Base-by-base conservation (phyloP, 2,329 filamentous ascomycete species). In the Epichloe baconii region DNA sequence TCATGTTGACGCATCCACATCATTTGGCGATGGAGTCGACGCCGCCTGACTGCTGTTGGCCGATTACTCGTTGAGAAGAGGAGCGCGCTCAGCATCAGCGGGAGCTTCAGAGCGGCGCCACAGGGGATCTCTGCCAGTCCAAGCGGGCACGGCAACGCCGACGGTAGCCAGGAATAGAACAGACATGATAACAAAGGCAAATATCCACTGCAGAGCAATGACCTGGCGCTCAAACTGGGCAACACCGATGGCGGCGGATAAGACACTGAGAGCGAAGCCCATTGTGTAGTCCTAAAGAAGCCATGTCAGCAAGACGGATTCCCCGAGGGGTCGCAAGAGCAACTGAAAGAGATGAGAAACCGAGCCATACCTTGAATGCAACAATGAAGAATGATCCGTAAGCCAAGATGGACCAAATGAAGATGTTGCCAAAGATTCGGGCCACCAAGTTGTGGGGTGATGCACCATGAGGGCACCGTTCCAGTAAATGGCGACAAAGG, bases 121-220 rank as follows among this genome's bases (percentile, higher is more conserved):
- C 47, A 68, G 70, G 55, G 74, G 60, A 45, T 82, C 76, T 50
- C 74, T 72, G 53, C 83, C 83, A 12, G 80, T 74, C 62, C 82
- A 73, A 21, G 77, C 77, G 0, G 85, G 84, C 36, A 86, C 67
- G 2, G 79, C 83, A 49, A 88, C 72, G 15, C 76, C 67, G 2
- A 86, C 60, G 1, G 85, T 88, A 17, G 79, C 68, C 19, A 89
- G 65, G 64, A 93, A 85, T 49, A 94, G 77, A 26, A 86, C 64
- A 1, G 75, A 79, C 75, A 91, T 89, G 64, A 95, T 88, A 55
- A 81, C 74, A 62, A 94, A 93, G 36, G 88, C 86, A 65, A 95
- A 95, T 68, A 94, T 91, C 88, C 88, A 95, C 70, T 95, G 89
- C 56, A 95, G 74, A 6, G 87, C 86, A 57, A 94, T 74, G 53